Evolutionary conservation across 306 rosid genomes (phyloP).

Genomic region (Citrullus amarus): DNA sequence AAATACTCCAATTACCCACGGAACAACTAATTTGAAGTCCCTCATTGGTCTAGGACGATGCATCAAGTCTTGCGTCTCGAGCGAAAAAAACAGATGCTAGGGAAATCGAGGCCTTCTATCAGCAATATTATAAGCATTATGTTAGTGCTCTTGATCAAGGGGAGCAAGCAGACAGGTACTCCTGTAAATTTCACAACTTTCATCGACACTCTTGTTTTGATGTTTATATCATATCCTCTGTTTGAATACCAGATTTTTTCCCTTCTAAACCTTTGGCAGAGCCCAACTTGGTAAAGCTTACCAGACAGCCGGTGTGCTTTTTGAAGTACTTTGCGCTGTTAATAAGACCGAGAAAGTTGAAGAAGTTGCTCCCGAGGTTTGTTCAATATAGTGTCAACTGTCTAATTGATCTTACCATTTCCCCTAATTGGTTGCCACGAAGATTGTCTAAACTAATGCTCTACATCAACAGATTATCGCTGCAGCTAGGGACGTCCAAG

Average conservation of each 20-base stretch:
- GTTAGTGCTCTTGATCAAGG: slow-evolving; percentile 86
- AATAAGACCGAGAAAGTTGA: slow-evolving; percentile 94
- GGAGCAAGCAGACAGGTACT: slow-evolving; percentile 81
- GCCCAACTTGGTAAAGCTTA: slow-evolving; percentile 94
- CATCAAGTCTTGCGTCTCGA: slow-evolving; percentile 56
- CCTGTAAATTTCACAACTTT: background rate
- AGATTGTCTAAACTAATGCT: background rate
- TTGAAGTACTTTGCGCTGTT: slow-evolving; percentile 95
- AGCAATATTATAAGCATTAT: slow-evolving; percentile 83
- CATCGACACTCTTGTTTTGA: background rate
- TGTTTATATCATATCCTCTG: background rate
- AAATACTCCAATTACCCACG: background rate
- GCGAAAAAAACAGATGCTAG: slow-evolving; percentile 88
- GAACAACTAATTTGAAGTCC: background rate
- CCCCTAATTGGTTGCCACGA: background rate
- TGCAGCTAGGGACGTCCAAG: slow-evolving; percentile 96
- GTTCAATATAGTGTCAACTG: slow-evolving; percentile 15
- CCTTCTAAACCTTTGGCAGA: slow-evolving; percentile 32
- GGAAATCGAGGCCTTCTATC: slow-evolving; percentile 83
- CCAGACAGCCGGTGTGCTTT: slow-evolving; percentile 86
- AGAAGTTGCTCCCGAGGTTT: slow-evolving; percentile 98
- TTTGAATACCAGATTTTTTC: background rate
- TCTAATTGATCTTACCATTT: slow-evolving; percentile 3
- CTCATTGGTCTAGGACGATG: slow-evolving; percentile 51
- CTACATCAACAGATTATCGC: slow-evolving; percentile 65